Percentiles rank a stretch among this genome's conserved stretches.
Evolutionary conservation across 768 basidiomycete species (phyloP).

Genomic region (Trametes meyenii): DNA sequence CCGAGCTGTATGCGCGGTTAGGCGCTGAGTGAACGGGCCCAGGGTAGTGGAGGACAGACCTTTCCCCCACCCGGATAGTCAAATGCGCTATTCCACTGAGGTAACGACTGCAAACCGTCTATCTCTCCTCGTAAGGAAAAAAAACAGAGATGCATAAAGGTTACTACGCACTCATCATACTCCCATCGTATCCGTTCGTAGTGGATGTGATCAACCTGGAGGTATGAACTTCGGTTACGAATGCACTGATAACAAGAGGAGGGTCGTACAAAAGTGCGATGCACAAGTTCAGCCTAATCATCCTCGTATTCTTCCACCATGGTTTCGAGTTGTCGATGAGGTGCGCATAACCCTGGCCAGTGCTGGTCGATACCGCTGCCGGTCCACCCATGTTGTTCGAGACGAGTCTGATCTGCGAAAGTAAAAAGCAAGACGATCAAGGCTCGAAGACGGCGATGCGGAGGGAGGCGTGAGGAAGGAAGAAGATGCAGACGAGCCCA

Average conservation of each 20-base stretch:
- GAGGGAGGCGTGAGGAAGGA: conserved; percentile 11
- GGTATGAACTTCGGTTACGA: background rate
- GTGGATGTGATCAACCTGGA: conserved; percentile 40
- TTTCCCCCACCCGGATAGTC: conserved; percentile 34
- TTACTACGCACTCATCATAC: conserved; percentile 42
- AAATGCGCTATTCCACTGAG: conserved; percentile 42
- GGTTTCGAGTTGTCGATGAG: conserved; percentile 25
- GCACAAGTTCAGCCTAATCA: conserved; percentile 34
- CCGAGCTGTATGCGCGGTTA: conserved; percentile 33
- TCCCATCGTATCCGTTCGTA: conserved; percentile 43
- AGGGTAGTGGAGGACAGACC: conserved; percentile 22
- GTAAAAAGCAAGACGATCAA: background rate
- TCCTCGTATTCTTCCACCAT: conserved; percentile 31
- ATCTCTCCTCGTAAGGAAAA: background rate
- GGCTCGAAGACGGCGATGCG: background rate
- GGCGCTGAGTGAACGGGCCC: background rate
- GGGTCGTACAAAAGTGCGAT: conserved; percentile 32
- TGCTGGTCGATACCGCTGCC: conserved; percentile 25
- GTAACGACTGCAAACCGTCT: conserved; percentile 42
- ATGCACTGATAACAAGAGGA: background rate
- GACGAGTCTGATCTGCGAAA: background rate
- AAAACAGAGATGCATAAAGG: background rate
- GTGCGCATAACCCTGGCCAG: conserved; percentile 26
- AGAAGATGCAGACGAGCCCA: conserved; percentile 6
- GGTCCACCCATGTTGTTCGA: conserved; percentile 30